phyloP scores from a whole-genome alignment of 106 monocot genomes.

The Agapanthus africanus region DNA sequence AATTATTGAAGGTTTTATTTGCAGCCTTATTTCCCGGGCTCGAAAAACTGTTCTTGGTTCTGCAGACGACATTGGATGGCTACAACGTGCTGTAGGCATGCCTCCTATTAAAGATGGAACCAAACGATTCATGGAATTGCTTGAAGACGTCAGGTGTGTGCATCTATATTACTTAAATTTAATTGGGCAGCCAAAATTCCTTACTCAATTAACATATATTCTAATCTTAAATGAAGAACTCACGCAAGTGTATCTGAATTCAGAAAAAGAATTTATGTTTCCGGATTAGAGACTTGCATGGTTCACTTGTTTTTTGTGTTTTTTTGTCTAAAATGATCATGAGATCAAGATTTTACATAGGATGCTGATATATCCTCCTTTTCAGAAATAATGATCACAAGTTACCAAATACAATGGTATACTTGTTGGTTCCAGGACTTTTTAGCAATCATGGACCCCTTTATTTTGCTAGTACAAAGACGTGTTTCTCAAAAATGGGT shows the following conservation, averaged over 20 bases:
- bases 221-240: background rate
- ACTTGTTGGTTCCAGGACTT: constrained; percentile 90
- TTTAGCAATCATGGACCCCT: constrained; percentile 94
- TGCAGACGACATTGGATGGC: constrained; percentile 89
- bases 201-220: background rate
- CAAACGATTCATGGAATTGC: constrained; percentile 48
- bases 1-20: constrained; percentile 12
- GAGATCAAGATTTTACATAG: background rate
- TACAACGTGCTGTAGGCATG: constrained; percentile 50
- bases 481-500: constrained; percentile 92
- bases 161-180: background rate
- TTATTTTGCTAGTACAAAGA: constrained; percentile 87
- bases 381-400: constrained; percentile 76
- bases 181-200: background rate
- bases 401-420: constrained; percentile 80
- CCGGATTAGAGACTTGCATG: background rate
- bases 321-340: background rate
- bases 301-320: background rate
- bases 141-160: constrained; percentile 62
- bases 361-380: constrained; percentile 1
- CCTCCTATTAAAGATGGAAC: constrained; percentile 82
- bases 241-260: background rate
- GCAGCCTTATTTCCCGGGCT: constrained; percentile 66
- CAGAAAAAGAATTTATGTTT: background rate
- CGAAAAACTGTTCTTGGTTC: constrained; percentile 84